Base-by-base conservation (phyloP, 176 grass and related monocot genomes). In the Aegilops umbellulata region DNA sequence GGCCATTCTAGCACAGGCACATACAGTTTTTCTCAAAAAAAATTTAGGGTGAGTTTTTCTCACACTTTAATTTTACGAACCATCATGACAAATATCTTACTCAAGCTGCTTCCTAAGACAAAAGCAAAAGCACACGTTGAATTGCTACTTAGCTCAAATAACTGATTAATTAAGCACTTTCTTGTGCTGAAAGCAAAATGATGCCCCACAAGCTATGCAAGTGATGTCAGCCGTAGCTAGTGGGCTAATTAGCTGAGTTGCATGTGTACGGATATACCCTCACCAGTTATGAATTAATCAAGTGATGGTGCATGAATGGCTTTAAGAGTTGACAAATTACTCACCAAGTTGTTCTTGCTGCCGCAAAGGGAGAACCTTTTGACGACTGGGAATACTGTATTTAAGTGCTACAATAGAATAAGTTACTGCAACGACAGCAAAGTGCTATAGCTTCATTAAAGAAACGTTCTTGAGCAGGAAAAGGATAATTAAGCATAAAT, bases 181-280 rank as follows among this genome's bases (percentile, higher is more conserved):
- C 71, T 74, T 81, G 77, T 14, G 60, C 57, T 30, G 68, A 36
- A 87, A 81, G 85, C 29, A 87, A 79, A 47, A 1, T n/a, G 24
- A 41, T 22, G 68, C 20, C 68, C 68, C 20, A 14, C 35, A n/a
- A 69, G 67, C 32, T 38, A 38, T 10, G 67, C 67, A 69, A n/a
- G 20, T 71, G 35, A 71, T 39, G 68, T 23, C 67, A 38, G n/a
- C 9, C 9, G 17, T 3, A 53, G 16, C 49, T 53, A 53, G 49
- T 69, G 9, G 9, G 7, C 7, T 20, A 69, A 34, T 30, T 22
- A 70, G 17, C 67, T 39, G 9, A 35, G 67, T 9, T 11, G 32
- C 32, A 36, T 69, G 19, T 69, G 3, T 35, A 9, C 8, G 2
- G 30, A 35, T 20, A 3, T 20, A 69, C 8, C 3, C 30, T 69